Base-by-base conservation (phyloP, 2,329 filamentous ascomycete species). In the Leptographium flavum region DNA sequence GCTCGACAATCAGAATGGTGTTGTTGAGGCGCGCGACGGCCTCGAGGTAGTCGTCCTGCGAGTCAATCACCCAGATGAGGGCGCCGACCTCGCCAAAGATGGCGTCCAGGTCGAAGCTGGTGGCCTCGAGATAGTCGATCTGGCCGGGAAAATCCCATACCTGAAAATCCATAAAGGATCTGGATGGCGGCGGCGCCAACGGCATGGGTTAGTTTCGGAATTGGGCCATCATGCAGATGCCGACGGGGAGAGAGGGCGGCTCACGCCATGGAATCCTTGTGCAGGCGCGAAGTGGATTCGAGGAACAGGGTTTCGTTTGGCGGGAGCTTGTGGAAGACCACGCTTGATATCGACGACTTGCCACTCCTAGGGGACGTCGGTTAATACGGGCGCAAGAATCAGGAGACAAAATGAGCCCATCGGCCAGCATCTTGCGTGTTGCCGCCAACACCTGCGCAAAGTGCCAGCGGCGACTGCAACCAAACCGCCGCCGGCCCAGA, bases 101-200 rank as follows among this genome's bases (percentile, higher is more conserved):
- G 57, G 85, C 81, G 55, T 94, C 87, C 50, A 92, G 82, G 60
- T 96, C 88, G 57, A 94, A 94, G 40, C 79, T 82, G 4, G 86
- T 81, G 57, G 92, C 87, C 49, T 93, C 81, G 56, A 94, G 93
- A 46, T 78, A 70, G 64, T 95, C 86, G 52, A 96, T 78, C 63
- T 96, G 88, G 22, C 90, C 88, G 2, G 92, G 92, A 47, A 98
- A 88, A 60, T 98, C 92, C 85, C 88, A 95, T 40, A 95, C 86
- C 64, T 96, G 90, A 54, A 96, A 95, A 60, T 96, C 90, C 87
- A 96, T 95, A 60, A 98, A 96, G 3, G 92, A 96, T 54, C 87
- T 95, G 23, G 47, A 8, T 14, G 25, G n/a, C 36, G 25, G 13
- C n/a, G n/a, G n/a, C n/a, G n/a, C n/a, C n/a, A n/a, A n/a, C n/a